phyloP scores from a whole-genome alignment of 176 grass and related monocot species.

The Oryza meyeriana region DNA sequence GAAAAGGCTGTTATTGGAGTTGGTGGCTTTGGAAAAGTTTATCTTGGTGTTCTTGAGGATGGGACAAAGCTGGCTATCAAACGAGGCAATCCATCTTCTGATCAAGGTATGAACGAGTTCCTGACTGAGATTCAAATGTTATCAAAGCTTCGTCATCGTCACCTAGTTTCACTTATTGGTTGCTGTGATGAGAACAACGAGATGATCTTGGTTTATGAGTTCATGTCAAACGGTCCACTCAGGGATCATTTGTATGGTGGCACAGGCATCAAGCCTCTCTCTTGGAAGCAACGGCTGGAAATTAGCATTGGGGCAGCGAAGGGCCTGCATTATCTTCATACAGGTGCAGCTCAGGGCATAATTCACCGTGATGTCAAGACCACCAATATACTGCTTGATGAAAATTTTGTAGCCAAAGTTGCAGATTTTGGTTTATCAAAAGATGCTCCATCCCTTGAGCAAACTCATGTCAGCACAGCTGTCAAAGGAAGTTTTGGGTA shows the following conservation, averaged over 20 bases:
- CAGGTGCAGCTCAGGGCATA: slow-evolving; percentile 91
- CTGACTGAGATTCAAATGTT: slow-evolving; percentile 91
- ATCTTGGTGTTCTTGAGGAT: slow-evolving; percentile 76
- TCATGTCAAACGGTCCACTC: slow-evolving; percentile 82
- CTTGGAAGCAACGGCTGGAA: slow-evolving; percentile 86
- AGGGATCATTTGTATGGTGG: slow-evolving; percentile 84
- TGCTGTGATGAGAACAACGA: slow-evolving; percentile 97
- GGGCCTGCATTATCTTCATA: slow-evolving; percentile 93
- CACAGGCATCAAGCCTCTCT: slow-evolving; percentile 47
- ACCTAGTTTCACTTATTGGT: slow-evolving; percentile 92
- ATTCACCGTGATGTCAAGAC: slow-evolving; percentile 99
- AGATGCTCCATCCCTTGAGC: slow-evolving; percentile 77
- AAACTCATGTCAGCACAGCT: slow-evolving; percentile 93
- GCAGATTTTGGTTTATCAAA: slow-evolving; percentile 95
- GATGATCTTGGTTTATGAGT: slow-evolving; percentile 98
- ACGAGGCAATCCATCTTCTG: slow-evolving; percentile 79
- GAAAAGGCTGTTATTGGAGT: slow-evolving; percentile 80
- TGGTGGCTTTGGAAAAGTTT: slow-evolving; percentile 93
- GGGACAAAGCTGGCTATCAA: slow-evolving; percentile 88
- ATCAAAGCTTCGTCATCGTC: slow-evolving; percentile 84
- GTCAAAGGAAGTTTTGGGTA: slow-evolving; percentile 99
- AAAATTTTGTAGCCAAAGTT: slow-evolving; percentile 85
- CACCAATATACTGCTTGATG: slow-evolving; percentile 92
- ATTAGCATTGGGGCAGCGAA: slow-evolving; percentile 89
- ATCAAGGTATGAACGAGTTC: slow-evolving; percentile 97